Evolutionary conservation across 331 rosid genomes (phyloP).

Genomic region (Acacia concinna): DNA sequence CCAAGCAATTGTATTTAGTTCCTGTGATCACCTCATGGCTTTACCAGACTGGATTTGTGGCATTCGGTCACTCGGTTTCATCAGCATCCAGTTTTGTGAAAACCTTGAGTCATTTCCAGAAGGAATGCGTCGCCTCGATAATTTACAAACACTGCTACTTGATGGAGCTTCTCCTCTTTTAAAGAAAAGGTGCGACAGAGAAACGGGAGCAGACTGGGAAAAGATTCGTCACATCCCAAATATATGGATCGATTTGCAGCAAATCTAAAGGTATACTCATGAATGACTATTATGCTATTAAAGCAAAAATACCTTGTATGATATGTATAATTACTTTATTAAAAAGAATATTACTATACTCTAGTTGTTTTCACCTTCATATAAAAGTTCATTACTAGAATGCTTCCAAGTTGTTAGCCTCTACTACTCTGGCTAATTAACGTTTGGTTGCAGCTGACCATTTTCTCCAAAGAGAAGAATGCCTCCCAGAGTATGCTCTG

Average conservation of each 20-base stretch:
- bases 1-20: too few species aligned
- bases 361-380: too few species aligned
- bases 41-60: too few species aligned
- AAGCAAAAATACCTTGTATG: neutral
- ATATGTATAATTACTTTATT: too few species aligned
- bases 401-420: neutral
- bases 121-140: neutral
- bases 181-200: neutral
- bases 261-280: neutral
- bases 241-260: neutral
- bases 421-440: neutral
- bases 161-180: neutral
- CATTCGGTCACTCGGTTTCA: too few species aligned
- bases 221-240: slow-evolving; percentile 13
- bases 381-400: too few species aligned
- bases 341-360: too few species aligned
- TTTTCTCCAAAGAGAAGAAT: neutral
- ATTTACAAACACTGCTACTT: neutral
- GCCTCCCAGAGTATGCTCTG: neutral
- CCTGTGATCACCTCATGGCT: too few species aligned
- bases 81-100: accelerated
- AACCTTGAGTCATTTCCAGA: neutral
- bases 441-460: neutral
- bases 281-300: neutral
- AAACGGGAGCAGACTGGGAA: neutral